Evolutionary conservation across 176 grass and related monocot species (phyloP).

Genomic region (Oryza coarctata): DNA sequence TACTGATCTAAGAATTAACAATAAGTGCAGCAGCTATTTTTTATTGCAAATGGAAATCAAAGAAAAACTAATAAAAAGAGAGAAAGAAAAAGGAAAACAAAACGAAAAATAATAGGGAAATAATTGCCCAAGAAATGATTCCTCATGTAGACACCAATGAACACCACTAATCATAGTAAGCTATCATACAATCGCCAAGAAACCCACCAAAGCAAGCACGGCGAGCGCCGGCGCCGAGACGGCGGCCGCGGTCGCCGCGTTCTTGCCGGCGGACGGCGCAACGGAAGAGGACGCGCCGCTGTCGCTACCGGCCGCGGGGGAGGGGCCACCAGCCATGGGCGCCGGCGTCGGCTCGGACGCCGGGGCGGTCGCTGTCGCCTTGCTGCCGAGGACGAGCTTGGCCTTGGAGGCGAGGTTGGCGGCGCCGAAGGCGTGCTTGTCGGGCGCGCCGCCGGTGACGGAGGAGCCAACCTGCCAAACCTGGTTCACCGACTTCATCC

Average conservation of each 20-base stretch:
- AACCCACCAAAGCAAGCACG: constrained; percentile 21
- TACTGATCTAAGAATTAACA: neutral
- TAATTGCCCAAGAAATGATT: neutral
- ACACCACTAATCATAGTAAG: neutral
- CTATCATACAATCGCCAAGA: constrained; percentile 34
- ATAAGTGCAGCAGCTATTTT: neutral
- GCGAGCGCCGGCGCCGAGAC: constrained; percentile 23
- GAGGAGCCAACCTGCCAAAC: constrained; percentile 76
- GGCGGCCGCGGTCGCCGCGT: neutral
- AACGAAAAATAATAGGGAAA: constrained; percentile 29
- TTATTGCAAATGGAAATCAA: constrained; percentile 26
- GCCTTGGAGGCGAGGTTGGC: constrained; percentile 51
- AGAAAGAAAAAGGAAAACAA: neutral
- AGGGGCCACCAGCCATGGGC: neutral
- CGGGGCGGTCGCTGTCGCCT: neutral
- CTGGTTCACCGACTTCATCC: constrained; percentile 56
- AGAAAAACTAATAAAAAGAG: neutral
- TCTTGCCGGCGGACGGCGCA: constrained; percentile 18
- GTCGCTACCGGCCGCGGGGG: neutral
- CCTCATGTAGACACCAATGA: neutral
- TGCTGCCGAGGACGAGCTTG: constrained; percentile 52
- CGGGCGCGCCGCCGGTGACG: constrained; percentile 45
- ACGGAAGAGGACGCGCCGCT: neutral
- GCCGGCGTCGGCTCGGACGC: neutral
- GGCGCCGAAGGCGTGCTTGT: constrained; percentile 41